Conservation (phyloP, 2,329 filamentous ascomycete genomes). For the Monilinia fructicola region DNA sequence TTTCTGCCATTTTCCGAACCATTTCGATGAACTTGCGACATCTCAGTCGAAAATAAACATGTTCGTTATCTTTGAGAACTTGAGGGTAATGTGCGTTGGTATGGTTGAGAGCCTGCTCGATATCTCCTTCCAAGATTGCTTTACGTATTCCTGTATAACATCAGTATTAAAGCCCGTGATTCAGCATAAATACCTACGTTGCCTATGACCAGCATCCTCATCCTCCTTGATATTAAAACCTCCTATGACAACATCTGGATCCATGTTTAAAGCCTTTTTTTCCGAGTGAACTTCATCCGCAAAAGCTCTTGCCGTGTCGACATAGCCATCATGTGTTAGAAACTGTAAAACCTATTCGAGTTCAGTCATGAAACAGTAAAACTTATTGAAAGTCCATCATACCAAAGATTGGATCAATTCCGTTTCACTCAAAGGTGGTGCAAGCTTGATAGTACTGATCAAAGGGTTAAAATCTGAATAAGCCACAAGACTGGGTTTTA, state of each 20-base stretch:
- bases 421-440: slow-evolving; percentile 67
- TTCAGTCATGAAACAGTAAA: slow-evolving; percentile 13
- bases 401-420: slow-evolving; percentile 80
- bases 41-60: slow-evolving; percentile 82
- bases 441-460: slow-evolving; percentile 46
- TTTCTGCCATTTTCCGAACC: slow-evolving; percentile 72
- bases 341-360: slow-evolving; percentile 69
- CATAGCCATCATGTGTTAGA: slow-evolving; percentile 90
- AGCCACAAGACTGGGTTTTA: neutral
- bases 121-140: slow-evolving; percentile 86
- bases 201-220: slow-evolving; percentile 79
- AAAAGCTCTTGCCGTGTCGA: slow-evolving; percentile 89
- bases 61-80: slow-evolving; percentile 76
- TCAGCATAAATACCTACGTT: slow-evolving; percentile 59
- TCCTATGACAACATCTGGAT: slow-evolving; percentile 52
- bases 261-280: slow-evolving; percentile 65
- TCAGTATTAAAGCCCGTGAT: slow-evolving; percentile 15
- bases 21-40: slow-evolving; percentile 96
- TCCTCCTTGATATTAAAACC: slow-evolving; percentile 74
- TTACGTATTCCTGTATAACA: slow-evolving; percentile 68
- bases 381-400: slow-evolving; percentile 31
- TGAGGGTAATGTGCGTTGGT: slow-evolving; percentile 76
- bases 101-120: slow-evolving; percentile 83
- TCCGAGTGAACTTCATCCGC: slow-evolving; percentile 76
- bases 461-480: slow-evolving; percentile 19